Conservation (phyloP, 1,284 basidiomycete species). For the Cystobasidium slooffiae region DNA sequence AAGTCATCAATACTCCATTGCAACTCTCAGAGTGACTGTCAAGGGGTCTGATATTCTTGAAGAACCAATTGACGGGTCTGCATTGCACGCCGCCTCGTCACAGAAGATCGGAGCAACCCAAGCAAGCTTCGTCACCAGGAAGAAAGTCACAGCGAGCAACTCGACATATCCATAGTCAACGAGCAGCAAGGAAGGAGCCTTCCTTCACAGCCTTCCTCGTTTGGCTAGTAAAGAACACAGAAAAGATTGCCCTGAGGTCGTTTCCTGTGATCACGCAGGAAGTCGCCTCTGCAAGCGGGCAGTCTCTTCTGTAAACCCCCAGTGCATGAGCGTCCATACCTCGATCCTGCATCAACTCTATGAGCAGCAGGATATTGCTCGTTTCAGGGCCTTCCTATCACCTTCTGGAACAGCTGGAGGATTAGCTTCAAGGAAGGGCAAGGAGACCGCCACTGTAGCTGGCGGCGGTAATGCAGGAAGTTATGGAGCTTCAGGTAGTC, state of each 20-base stretch:
- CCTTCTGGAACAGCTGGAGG: conserved; percentile 3
- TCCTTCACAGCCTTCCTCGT: not conserved
- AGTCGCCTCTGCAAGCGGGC: conserved; percentile 17
- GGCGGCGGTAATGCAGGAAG: conserved; percentile 20
- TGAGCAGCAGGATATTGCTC: conserved; percentile 38
- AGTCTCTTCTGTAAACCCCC: conserved; percentile 14
- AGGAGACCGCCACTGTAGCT: conserved; percentile 20
- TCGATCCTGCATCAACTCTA: conserved; percentile 41
- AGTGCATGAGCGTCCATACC: conserved; percentile 39
- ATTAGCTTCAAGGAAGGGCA: conserved; percentile 14
- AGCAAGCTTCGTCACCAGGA: conserved; percentile 6
- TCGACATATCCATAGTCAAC: not conserved
- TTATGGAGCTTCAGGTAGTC: conserved; percentile 9
- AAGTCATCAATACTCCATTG: not conserved
- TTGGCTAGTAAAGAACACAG: conserved; percentile 3
- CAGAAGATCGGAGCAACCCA: conserved; percentile 5
- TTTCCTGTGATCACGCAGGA: conserved; percentile 19
- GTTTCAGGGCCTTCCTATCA: conserved; percentile 39
- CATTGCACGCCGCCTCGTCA: not conserved
- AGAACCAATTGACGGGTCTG: not conserved
- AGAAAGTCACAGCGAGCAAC: not conserved
- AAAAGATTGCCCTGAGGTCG: conserved; percentile 15
- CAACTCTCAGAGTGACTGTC: no score
- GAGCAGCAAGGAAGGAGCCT: conserved; percentile 5
- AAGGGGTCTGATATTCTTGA: no score